phyloP scores from a whole-genome alignment of 139 green algal species.

The Asterochloris sp. region DNA sequence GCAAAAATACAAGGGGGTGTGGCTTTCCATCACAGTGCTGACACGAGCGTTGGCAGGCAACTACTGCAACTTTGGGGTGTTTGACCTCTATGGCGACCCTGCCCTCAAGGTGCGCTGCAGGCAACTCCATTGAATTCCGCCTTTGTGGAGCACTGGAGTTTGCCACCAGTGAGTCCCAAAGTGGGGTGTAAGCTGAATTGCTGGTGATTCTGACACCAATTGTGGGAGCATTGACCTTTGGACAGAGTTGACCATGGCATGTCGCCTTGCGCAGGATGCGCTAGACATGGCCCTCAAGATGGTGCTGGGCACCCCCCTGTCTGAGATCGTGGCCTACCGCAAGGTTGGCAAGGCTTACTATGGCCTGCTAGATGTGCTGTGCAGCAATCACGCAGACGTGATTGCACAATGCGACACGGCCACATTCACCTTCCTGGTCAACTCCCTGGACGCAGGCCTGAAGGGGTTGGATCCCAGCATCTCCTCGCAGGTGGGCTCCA shows the following conservation, averaged over 20 bases:
- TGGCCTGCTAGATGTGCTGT: slow-evolving; percentile 87
- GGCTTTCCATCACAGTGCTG: slow-evolving; percentile 83
- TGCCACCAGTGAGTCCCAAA: neutral
- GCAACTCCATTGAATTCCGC: neutral
- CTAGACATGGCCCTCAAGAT: slow-evolving; percentile 86
- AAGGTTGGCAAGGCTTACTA: slow-evolving; percentile 85
- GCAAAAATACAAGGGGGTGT: slow-evolving; percentile 93
- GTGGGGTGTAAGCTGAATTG: neutral
- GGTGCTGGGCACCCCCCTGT: slow-evolving; percentile 64
- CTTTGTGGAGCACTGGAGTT: neutral
- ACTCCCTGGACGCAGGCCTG: slow-evolving; percentile 77
- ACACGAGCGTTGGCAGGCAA: slow-evolving; percentile 83
- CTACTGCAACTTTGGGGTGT: slow-evolving; percentile 99
- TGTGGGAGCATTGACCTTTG: neutral
- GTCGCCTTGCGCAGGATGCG: slow-evolving; percentile 61
- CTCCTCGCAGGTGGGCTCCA: slow-evolving; percentile 29
- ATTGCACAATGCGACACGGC: slow-evolving; percentile 52
- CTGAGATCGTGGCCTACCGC: slow-evolving; percentile 74
- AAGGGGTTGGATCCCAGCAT: slow-evolving; percentile 80
- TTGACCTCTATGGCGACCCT: slow-evolving; percentile 95
- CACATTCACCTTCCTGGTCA: slow-evolving; percentile 88
- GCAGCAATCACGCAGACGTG: slow-evolving; percentile 51
- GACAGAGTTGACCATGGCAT: too few relatives aligned
- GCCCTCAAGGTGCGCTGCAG: slow-evolving; percentile 64
- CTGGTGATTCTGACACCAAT: neutral